Evolutionary conservation across 2,329 filamentous ascomycete genomes (phyloP).

Genomic region (Colletotrichum sublineola): DNA sequence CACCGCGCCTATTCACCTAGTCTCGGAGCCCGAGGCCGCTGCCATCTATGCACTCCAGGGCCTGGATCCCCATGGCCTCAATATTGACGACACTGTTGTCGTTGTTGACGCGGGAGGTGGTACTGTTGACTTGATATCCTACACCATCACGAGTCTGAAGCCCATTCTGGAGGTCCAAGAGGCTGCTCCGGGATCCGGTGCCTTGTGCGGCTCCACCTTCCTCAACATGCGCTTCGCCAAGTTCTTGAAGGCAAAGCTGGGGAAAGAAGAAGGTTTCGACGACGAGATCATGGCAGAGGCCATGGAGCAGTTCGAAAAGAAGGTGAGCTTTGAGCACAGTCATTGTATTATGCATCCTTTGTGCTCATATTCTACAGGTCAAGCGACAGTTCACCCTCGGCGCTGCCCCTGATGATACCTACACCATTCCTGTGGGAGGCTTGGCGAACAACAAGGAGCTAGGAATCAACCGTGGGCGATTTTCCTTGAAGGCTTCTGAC

Average conservation of each 20-base stretch:
- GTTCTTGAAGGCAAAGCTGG: constrained; percentile 59
- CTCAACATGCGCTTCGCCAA: constrained; percentile 63
- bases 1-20: constrained; percentile 56
- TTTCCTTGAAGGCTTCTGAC: constrained; percentile 54
- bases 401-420: constrained; percentile 53
- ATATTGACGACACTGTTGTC: constrained; percentile 62
- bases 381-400: constrained; percentile 49
- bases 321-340: constrained; percentile 44
- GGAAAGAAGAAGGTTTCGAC: constrained; percentile 58
- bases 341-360: constrained; percentile 41
- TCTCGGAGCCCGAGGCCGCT: constrained; percentile 67
- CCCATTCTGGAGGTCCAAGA: constrained; percentile 63
- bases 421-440: constrained; percentile 54
- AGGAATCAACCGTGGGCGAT: constrained; percentile 54
- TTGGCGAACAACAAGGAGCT: constrained; percentile 54
- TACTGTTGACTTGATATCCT: constrained; percentile 67
- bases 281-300: constrained; percentile 56
- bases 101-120: constrained; percentile 68
- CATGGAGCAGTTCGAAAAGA: constrained; percentile 59
- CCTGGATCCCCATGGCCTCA: constrained; percentile 56
- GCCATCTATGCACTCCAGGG: constrained; percentile 63
- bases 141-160: constrained; percentile 59
- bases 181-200: constrained; percentile 62
- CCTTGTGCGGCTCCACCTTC: constrained; percentile 63
- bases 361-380: constrained; percentile 48